A percentile compares a stretch with the other conserved stretches of the same genome.
Conservation (phyloP, 257 asterid genomes). For the Thymus mandschuricus region DNA sequence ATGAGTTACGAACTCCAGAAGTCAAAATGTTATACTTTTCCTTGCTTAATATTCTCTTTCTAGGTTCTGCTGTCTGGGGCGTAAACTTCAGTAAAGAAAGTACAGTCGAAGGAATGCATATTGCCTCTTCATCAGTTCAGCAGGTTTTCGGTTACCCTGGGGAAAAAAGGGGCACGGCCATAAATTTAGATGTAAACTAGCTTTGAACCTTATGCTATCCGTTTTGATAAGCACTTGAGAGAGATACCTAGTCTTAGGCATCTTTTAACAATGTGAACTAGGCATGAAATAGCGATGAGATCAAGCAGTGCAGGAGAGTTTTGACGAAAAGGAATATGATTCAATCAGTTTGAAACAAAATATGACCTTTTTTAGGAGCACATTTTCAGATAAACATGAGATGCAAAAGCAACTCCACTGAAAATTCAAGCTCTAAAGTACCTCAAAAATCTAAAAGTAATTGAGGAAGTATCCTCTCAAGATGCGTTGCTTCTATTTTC, state of each 20-base stretch:
- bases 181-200: conserved; percentile 1
- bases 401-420: background rate
- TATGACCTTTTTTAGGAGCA: conserved; percentile 20
- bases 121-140: background rate
- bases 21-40: background rate
- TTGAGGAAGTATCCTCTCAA: conserved; percentile 72
- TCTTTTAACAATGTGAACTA: background rate
- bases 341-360: conserved; percentile 5
- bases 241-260: conserved; percentile 8
- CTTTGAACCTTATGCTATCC: conserved; percentile 9
- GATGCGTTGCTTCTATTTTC: conserved; percentile 87
- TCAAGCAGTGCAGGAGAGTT: conserved; percentile 9
- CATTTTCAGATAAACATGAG: background rate
- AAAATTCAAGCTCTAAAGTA: conserved; percentile 28
- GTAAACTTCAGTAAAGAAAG: background rate
- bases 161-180: background rate
- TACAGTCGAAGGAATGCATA: conserved; percentile 9
- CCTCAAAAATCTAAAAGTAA: conserved; percentile 59
- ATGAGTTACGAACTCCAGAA: conserved; percentile 14
- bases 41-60: conserved; percentile 1
- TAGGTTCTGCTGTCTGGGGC: conserved; percentile 5
- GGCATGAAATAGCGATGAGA: background rate
- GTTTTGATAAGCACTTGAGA: conserved; percentile 3
- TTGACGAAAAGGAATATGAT: conserved; percentile 3
- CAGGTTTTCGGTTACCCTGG: conserved; percentile 10